Base-by-base conservation (phyloP, 441 rosid species). In the Croton setiger region DNA sequence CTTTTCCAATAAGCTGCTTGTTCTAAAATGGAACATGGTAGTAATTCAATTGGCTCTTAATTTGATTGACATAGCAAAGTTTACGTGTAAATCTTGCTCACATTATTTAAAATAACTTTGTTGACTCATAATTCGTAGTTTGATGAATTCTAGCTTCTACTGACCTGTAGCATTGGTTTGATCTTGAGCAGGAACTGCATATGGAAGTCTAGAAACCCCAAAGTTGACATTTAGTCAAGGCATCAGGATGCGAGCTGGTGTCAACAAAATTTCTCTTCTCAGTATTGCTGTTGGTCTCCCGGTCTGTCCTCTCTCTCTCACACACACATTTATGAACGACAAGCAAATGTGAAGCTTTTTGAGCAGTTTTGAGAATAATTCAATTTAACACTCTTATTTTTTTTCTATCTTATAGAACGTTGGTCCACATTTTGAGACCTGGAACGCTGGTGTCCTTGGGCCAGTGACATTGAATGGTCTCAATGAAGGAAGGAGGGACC, bases 211-310 rank as follows among this genome's bases (percentile, higher is more conserved):
- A 60, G 96, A 92, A 72, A 85, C 75, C 72, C 97, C 98, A 3
- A 92, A 94, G 73, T 70, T 93, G 81, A 80, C 98, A 12, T 90
- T 83, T 64, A 81, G 84, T 37, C 65, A 71, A 80, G 87, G 87
- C 71, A 86, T 94, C 61, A 87, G 69, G 59, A 60, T 94, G 75
- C 82, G 88, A 77, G 92, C 92, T 70, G 99, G 99, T 63, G 64
- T 85, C 74, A 94, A 94, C 81, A 84, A 72, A 76, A 84, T 94
- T 60, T 84, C 91, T 6, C 84, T 94, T 75, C 85, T 94, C 10
- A 94, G 99, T 75, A 78, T 94, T 21, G 92, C 97, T 21, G 97
- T 96, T 76, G 99, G 99, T 58, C 96, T 95, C 64, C 99, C 98
- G 85, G 99, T 95, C 51, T 4, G 83, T 74, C 72, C 66, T 65